Evolutionary conservation across 2,329 filamentous ascomycete species (phyloP).

Genomic region (Colletotrichum tamarilloi): DNA sequence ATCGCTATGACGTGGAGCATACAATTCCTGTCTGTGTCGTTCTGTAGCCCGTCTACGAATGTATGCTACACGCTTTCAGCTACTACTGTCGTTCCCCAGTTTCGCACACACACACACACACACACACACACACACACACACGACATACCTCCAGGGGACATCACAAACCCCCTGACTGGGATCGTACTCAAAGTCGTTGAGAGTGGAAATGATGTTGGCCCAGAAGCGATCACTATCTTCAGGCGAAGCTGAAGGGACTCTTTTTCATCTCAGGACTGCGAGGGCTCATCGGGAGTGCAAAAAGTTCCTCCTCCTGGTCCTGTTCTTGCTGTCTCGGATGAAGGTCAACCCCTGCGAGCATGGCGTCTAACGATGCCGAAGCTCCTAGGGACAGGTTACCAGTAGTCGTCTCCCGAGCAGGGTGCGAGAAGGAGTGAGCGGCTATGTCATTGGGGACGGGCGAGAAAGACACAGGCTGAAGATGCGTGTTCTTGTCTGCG

Average conservation of each 20-base stretch:
- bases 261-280: conserved; percentile 87
- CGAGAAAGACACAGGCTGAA: conserved; percentile 47
- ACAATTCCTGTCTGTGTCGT: background rate
- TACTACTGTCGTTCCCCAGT: background rate
- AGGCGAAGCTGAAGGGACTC: conserved; percentile 77
- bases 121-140: background rate
- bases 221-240: background rate
- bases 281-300: conserved; percentile 88
- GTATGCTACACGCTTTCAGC: background rate
- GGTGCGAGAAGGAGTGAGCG: conserved; percentile 48
- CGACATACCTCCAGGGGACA: background rate
- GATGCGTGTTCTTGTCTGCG: conserved; percentile 31
- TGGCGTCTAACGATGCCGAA: conserved; percentile 52
- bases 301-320: conserved; percentile 82
- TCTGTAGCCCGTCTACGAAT: background rate
- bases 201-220: background rate
- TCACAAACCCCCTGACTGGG: background rate
- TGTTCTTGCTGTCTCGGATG: conserved; percentile 47
- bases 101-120: background rate
- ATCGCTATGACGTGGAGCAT: background rate
- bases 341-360: conserved; percentile 48
- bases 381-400: conserved; percentile 20
- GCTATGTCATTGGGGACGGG: conserved; percentile 47
- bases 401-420: conserved; percentile 35
- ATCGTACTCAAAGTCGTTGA: background rate